These are phyloP conservation scores for Macrolepiota albuminosa DNA, from an alignment of 768 basidiomycete species.

Conservation along the genomic window DNA sequence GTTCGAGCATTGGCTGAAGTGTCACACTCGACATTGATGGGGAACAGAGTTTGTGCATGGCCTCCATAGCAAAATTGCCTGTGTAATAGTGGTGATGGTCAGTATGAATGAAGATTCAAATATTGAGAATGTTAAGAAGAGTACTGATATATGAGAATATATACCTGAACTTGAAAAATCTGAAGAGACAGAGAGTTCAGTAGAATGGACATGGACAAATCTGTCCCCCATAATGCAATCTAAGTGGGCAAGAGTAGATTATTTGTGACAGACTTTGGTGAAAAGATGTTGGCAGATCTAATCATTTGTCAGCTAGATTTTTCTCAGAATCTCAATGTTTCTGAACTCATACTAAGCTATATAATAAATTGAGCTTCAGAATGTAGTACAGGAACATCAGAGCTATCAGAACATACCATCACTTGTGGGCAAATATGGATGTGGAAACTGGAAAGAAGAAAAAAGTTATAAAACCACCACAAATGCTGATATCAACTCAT, in stretches of 20 bases:
- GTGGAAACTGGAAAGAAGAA: background rate
- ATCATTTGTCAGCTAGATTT: no score
- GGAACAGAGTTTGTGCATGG: background rate
- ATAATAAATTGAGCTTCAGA: no score
- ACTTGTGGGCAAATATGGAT: background rate
- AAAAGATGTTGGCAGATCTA: no score
- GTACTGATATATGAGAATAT: background rate
- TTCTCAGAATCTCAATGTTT: no score
- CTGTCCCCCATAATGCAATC: no score
- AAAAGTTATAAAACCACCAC: background rate
- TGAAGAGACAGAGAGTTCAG: background rate
- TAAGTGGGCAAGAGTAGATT: no score
- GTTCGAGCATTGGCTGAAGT: background rate
- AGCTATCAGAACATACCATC: background rate
- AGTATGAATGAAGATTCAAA: no score
- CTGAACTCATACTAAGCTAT: no score
- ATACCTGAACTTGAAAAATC: background rate
- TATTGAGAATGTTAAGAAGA: no score
- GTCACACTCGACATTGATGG: background rate
- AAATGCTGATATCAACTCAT: no score
- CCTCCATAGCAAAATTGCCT: background rate
- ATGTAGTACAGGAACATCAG: background rate
- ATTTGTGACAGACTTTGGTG: no score
- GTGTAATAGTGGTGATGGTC: no score
- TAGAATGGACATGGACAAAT: background rate